A percentile compares a stretch with the other conserved stretches of the same genome.
phyloP scores from a whole-genome alignment of 2,329 filamentous ascomycete species.

The Verticillium zaregamsianum region DNA sequence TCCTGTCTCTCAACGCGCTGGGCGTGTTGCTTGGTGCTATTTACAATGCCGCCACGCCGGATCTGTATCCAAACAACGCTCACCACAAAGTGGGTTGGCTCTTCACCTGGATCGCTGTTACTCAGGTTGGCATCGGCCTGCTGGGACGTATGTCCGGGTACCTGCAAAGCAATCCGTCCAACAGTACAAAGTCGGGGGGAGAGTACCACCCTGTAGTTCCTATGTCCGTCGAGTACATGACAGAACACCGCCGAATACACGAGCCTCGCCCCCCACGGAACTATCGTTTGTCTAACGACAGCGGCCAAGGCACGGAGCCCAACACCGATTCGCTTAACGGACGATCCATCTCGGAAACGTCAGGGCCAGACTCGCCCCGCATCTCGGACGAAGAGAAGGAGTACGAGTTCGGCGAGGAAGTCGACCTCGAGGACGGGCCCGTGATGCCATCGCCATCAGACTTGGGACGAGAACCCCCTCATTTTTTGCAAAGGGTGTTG shows the following conservation, averaged over 20 bases:
- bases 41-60: slow-evolving; percentile 78
- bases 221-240: slow-evolving; percentile 20
- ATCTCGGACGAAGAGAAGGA: slow-evolving; percentile 31
- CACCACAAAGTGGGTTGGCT: slow-evolving; percentile 89
- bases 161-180: slow-evolving; percentile 40
- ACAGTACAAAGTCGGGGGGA: slow-evolving; percentile 13
- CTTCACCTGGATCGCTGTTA: slow-evolving; percentile 65
- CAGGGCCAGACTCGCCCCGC: slow-evolving; percentile 1
- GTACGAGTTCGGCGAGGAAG: slow-evolving; percentile 43
- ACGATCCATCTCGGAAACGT: slow-evolving; percentile 23
- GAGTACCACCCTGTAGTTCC: slow-evolving; percentile 17
- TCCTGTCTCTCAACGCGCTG: slow-evolving; percentile 58
- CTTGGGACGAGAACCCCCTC: slow-evolving; percentile 23
- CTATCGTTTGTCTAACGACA: slow-evolving; percentile 65
- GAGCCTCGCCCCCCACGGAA: not conserved
- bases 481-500: slow-evolving; percentile 49
- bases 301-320: slow-evolving; percentile 69
- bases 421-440: slow-evolving; percentile 26
- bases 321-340: slow-evolving; percentile 60
- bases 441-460: slow-evolving; percentile 33
- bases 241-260: not conserved
- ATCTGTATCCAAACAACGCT: slow-evolving; percentile 82
- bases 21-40: slow-evolving; percentile 62
- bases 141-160: slow-evolving; percentile 54
- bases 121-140: slow-evolving; percentile 66